A percentile compares a stretch with the other conserved stretches of the same genome.
Conservation (phyloP, 192 early-diverging fungal species). For the Linnemannia hyalina region DNA sequence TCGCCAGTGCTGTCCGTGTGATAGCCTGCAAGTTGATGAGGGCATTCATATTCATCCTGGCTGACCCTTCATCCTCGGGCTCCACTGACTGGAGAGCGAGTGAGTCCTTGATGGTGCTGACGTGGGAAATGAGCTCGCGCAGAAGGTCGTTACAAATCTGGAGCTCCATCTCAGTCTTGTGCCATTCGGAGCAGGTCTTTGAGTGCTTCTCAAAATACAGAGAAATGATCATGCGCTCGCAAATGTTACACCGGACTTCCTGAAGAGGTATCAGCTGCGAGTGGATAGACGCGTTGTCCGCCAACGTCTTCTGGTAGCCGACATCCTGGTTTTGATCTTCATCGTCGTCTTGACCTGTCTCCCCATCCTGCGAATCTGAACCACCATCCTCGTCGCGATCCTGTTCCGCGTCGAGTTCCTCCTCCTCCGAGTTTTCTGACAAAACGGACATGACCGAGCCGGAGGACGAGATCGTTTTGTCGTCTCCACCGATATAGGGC, state of each 20-base stretch:
- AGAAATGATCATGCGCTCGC: constrained; percentile 78
- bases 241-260: constrained; percentile 81
- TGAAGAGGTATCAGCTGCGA: constrained; percentile 46
- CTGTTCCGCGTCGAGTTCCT: constrained; percentile 12
- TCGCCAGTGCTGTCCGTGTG: constrained; percentile 59
- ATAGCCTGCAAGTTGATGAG: constrained; percentile 58
- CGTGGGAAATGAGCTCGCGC: constrained; percentile 65
- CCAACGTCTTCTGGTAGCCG: constrained; percentile 8
- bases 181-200: constrained; percentile 76
- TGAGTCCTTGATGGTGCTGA: constrained; percentile 50
- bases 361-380: neutral
- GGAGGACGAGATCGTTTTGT: constrained; percentile 20
- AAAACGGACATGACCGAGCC: constrained; percentile 38
- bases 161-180: constrained; percentile 84
- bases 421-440: constrained; percentile 35
- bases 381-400: neutral
- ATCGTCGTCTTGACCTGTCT: neutral
- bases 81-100: neutral
- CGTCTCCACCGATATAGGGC: constrained; percentile 59
- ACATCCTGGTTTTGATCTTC: constrained; percentile 2
- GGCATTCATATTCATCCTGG: constrained; percentile 34
- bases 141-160: constrained; percentile 80
- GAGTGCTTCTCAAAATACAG: constrained; percentile 83
- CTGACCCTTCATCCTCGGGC: constrained; percentile 10
- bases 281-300: constrained; percentile 26